phyloP scores from a whole-genome alignment of 148 eudicot genomes.

The Silene conica region DNA sequence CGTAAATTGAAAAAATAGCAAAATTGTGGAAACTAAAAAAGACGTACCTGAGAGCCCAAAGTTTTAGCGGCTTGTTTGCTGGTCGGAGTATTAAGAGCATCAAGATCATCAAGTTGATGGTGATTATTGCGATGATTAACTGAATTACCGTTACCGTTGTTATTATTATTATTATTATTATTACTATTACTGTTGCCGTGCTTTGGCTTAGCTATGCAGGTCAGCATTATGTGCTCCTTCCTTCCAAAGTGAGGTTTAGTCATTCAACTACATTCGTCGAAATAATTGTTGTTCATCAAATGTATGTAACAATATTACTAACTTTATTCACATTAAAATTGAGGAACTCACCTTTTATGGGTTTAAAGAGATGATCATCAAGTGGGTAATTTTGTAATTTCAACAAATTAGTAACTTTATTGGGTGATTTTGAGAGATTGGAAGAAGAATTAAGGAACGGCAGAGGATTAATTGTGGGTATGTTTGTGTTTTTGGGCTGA shows the following conservation, averaged over 20 bases:
- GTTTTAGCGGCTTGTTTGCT: conserved; percentile 58
- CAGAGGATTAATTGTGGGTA: not conserved
- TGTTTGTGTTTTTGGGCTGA: not conserved
- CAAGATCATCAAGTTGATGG: conserved; percentile 37
- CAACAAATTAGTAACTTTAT: not conserved
- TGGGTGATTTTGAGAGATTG: not conserved
- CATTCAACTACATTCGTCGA: conserved; percentile 8
- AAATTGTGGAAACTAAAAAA: not conserved
- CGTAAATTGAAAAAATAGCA: too few species aligned
- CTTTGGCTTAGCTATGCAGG: conserved; percentile 83
- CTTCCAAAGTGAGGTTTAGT: conserved; percentile 14
- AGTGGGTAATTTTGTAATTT: not conserved
- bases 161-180: not conserved
- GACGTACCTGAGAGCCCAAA: conserved; percentile 67
- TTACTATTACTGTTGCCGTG: conserved; percentile 27
- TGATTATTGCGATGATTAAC: conserved; percentile 28
- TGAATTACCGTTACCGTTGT: conserved; percentile 27
- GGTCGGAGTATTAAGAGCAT: conserved; percentile 32
- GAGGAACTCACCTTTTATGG: not conserved
- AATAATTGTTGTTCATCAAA: too few species aligned
- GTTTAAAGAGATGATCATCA: not conserved
- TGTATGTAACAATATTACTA: too few species aligned
- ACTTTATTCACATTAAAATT: too few species aligned
- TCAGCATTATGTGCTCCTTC: conserved; percentile 45
- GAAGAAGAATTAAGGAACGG: not conserved